Percentiles rank a stretch among this genome's conserved stretches.
phyloP scores from a whole-genome alignment of 2,329 filamentous ascomycete species.

The Trichophyton rubrum region DNA sequence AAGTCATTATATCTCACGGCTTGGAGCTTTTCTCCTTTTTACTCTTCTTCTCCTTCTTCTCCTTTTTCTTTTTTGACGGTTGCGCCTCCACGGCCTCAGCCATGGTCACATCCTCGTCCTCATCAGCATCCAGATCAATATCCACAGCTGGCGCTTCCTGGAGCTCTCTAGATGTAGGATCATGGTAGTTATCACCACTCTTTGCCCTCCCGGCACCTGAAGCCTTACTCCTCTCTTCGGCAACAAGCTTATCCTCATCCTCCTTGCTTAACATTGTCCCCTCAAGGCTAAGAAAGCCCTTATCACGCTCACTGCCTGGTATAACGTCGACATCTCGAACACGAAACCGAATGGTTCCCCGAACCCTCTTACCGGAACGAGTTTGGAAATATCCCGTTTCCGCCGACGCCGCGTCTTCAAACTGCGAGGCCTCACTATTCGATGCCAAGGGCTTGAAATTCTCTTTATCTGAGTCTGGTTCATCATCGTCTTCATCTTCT shows the following conservation, averaged over 20 bases:
- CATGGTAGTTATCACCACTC: background rate
- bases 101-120: background rate
- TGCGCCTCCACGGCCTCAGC: background rate
- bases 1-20: background rate
- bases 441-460: conserved; percentile 26
- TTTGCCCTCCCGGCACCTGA: background rate
- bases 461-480: conserved; percentile 28
- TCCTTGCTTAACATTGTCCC: conserved; percentile 67
- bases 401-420: conserved; percentile 40
- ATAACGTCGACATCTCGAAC: conserved; percentile 68
- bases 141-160: conserved; percentile 21
- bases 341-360: conserved; percentile 59
- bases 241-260: conserved; percentile 50
- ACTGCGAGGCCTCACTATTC: conserved; percentile 20
- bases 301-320: conserved; percentile 56
- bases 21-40: conserved; percentile 4
- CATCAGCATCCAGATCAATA: background rate
- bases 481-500: conserved; percentile 16
- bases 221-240: conserved; percentile 35
- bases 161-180: background rate
- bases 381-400: conserved; percentile 65
- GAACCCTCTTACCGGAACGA: conserved; percentile 54
- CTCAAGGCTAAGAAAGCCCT: conserved; percentile 72
- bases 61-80: conserved; percentile 4
- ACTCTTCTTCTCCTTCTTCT: conserved; percentile 6